These are phyloP conservation scores for Triticum dicoccoides DNA, from an alignment of 176 grass and related monocot genomes.

Conservation along the genomic window DNA sequence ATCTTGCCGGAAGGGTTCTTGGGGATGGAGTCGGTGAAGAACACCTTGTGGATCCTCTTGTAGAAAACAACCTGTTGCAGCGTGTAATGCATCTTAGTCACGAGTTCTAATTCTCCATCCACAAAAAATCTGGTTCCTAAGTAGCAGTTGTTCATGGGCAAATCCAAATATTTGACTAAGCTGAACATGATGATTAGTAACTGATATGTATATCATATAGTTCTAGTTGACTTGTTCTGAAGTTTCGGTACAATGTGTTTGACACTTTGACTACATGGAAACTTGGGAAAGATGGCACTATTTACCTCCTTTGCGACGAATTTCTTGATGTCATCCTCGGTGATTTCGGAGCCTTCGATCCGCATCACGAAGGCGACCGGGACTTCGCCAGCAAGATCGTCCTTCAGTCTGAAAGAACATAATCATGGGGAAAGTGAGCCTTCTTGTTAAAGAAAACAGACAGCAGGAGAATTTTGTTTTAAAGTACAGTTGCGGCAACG, in stretches of 20 bases:
- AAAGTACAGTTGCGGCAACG: not conserved
- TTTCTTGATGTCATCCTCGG: conserved; percentile 82
- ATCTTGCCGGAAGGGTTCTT: conserved; percentile 95
- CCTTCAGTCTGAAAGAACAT: conserved; percentile 55
- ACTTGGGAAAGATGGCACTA: conserved; percentile 23
- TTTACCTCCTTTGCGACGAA: conserved; percentile 77
- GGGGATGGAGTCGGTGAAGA: conserved; percentile 84
- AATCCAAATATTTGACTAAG: not conserved
- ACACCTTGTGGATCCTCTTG: conserved; percentile 85
- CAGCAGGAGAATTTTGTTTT: not conserved
- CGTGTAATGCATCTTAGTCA: not conserved
- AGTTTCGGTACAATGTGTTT: not conserved
- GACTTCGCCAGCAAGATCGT: conserved; percentile 76
- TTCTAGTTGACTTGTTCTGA: not conserved
- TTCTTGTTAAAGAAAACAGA: not conserved
- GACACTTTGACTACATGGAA: not conserved
- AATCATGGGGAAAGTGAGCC: not conserved
- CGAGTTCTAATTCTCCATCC: not conserved
- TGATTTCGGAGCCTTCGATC: conserved; percentile 52
- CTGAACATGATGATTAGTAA: not conserved
- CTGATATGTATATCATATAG: not conserved
- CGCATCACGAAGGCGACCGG: conserved; percentile 76
- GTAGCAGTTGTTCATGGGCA: not conserved
- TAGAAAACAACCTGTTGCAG: conserved; percentile 83
- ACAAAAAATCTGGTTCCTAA: not conserved